These are phyloP conservation scores for Solanum hybrid DNA, from an alignment of 305 asterid species.

Conservation along the genomic window DNA sequence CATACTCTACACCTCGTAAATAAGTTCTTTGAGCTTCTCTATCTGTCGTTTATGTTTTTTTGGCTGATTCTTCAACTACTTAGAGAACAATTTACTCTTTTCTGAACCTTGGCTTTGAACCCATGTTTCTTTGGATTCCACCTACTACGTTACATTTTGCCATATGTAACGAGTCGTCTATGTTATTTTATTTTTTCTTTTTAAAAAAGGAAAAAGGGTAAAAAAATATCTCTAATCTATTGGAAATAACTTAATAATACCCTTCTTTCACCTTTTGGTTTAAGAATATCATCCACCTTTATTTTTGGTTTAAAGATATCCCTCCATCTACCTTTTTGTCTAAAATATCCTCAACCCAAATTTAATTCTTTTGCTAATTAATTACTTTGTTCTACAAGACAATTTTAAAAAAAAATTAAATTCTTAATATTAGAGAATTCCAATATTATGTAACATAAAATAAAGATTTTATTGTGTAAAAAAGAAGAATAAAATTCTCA, in stretches of 20 bases:
- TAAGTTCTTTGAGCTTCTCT: neutral
- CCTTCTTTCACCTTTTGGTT: neutral
- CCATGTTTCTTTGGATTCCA: neutral
- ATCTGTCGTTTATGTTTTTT: neutral
- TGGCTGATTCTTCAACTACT: neutral
- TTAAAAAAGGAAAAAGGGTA: too few species aligned
- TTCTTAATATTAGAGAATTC: neutral
- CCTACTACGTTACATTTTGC: neutral
- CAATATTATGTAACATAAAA: neutral
- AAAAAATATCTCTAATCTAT: neutral
- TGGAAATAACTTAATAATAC: too few species aligned
- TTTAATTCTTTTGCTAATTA: neutral
- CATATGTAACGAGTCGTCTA: neutral
- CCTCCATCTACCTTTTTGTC: neutral
- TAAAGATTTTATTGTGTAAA: neutral
- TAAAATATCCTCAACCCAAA: neutral
- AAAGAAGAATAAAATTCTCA: neutral
- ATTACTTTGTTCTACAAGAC: neutral
- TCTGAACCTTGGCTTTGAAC: neutral
- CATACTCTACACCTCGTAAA: neutral
- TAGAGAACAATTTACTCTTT: neutral
- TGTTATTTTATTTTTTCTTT: neutral
- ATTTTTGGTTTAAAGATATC: neutral
- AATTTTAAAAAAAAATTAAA: too few species aligned
- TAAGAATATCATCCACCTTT: neutral